Evolutionary conservation across 805 yeast species (phyloP).

Genomic region (Candida ascalaphidarum): DNA sequence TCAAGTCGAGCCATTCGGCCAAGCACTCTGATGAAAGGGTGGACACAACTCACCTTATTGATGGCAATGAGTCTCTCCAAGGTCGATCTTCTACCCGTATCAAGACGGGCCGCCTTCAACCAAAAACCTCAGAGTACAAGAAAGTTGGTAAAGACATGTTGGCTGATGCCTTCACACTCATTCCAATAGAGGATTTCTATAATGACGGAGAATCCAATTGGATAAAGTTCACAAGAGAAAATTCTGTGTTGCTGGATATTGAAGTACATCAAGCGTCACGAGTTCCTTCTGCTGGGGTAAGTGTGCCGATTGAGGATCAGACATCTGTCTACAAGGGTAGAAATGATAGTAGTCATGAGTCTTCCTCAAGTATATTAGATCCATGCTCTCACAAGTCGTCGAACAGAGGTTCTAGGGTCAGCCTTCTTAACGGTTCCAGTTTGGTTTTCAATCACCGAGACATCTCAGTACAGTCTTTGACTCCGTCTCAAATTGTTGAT

Average conservation of each 20-base stretch:
- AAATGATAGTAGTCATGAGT: constrained; percentile 1
- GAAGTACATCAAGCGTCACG: constrained; percentile 13
- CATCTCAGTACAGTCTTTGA: constrained; percentile 14
- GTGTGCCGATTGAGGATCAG: constrained; percentile 1
- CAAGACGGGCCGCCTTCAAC: background rate
- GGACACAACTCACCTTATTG: constrained; percentile 1
- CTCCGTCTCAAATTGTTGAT: constrained; percentile 17
- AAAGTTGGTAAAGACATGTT: background rate
- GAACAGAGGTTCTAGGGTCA: constrained; percentile 1
- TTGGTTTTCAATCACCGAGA: constrained; percentile 8
- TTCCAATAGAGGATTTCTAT: constrained; percentile 7
- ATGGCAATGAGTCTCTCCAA: constrained; percentile 1
- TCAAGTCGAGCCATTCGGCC: no score
- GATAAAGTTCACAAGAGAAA: constrained; percentile 15
- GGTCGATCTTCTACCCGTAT: background rate
- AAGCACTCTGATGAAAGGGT: background rate
- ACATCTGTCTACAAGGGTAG: constrained; percentile 1
- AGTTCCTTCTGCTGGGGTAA: constrained; percentile 9
- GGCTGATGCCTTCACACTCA: background rate
- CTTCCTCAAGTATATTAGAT: background rate
- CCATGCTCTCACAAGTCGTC: constrained; percentile 1
- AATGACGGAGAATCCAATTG: constrained; percentile 15
- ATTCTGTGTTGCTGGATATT: constrained; percentile 13
- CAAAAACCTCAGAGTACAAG: background rate
- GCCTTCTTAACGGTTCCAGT: constrained; percentile 1